phyloP scores from a whole-genome alignment of 805 yeast species.

The Candida pseudoglaebosa region DNA sequence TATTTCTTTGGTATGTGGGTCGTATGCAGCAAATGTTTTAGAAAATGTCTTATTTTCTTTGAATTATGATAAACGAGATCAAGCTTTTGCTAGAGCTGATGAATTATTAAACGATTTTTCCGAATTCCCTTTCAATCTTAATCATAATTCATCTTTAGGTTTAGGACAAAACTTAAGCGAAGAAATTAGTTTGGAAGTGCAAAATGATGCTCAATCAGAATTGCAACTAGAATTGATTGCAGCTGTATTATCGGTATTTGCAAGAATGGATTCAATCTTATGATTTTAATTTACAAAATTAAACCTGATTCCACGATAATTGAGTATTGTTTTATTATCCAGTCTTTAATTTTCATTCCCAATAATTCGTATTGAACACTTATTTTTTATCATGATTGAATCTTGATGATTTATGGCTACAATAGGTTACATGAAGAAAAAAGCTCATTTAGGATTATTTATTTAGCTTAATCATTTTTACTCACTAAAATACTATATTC shows the following conservation, averaged over 20 bases:
- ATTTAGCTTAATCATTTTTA: no score
- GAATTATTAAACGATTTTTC: constrained; percentile 79
- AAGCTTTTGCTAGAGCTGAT: constrained; percentile 91
- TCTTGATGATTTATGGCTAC: not conserved
- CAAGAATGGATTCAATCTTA: constrained; percentile 87
- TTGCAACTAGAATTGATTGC: constrained; percentile 85
- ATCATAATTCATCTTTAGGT: constrained; percentile 58
- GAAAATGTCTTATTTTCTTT: constrained; percentile 79
- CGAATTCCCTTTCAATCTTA: constrained; percentile 72
- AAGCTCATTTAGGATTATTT: no score
- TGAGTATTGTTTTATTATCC: not conserved
- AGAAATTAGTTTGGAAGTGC: constrained; percentile 52
- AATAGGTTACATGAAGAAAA: no score
- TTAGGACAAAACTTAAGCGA: constrained; percentile 66
- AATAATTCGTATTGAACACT: not conserved
- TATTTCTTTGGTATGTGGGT: constrained; percentile 76
- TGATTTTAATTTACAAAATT: constrained; percentile 20
- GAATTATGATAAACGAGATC: constrained; percentile 84
- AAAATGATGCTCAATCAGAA: constrained; percentile 46
- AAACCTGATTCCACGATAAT: not conserved
- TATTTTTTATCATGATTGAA: not conserved
- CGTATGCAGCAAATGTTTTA: constrained; percentile 93
- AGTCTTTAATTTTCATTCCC: not conserved
- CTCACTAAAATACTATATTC: no score
- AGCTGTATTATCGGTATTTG: constrained; percentile 84